These are phyloP conservation scores for Venturia carpophila DNA, from an alignment of 2,329 filamentous ascomycete species.

Conservation along the genomic window DNA sequence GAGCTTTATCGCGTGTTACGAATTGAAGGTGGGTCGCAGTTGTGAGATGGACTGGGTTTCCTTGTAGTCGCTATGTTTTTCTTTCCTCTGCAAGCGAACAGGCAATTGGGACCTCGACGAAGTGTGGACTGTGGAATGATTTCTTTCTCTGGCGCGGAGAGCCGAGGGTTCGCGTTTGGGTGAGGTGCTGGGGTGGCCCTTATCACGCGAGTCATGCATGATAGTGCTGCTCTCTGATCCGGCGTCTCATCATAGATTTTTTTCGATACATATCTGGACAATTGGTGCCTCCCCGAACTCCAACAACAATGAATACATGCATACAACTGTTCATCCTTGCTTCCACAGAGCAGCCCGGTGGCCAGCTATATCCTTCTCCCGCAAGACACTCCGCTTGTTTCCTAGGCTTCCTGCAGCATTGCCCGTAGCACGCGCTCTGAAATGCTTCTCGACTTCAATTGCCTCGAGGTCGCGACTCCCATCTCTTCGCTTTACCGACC, in stretches of 20 bases:
- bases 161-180: neutral
- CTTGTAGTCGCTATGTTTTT: neutral
- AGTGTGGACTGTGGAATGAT: neutral
- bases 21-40: too few species aligned
- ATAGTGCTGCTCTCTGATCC: neutral
- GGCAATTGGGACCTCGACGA: neutral
- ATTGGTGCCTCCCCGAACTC: too few species aligned
- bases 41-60: neutral
- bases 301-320: slow-evolving; percentile 16
- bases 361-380: neutral
- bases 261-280: too few species aligned
- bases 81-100: neutral
- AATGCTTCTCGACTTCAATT: neutral
- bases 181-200: neutral
- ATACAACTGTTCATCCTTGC: neutral
- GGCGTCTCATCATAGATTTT: slow-evolving; percentile 7
- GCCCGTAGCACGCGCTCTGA: neutral
- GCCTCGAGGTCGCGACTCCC: neutral
- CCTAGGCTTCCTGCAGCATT: neutral
- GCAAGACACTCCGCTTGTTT: neutral
- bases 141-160: too few species aligned
- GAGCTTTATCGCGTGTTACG: neutral
- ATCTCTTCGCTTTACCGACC: neutral
- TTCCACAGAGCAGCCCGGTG: neutral
- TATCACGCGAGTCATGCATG: neutral